Conservation (phyloP, 305 asterid species). For the Solanum hybrid region DNA sequence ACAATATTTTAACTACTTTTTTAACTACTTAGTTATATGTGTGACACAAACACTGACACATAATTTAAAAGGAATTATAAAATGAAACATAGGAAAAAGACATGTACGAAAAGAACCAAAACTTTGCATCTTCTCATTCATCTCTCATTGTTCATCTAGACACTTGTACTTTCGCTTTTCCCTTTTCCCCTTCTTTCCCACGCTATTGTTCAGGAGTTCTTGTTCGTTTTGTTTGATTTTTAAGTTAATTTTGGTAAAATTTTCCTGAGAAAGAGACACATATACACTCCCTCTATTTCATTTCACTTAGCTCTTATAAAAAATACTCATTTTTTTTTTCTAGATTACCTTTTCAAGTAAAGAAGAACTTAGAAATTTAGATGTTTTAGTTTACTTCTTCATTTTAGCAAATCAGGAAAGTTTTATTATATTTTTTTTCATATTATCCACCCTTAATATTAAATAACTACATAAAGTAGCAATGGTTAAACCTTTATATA, state of each 20-base stretch:
- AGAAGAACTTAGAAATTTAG: too few relatives aligned
- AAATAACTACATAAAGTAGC: neutral
- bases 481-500: neutral
- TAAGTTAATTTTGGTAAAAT: neutral
- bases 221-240: neutral
- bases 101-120: neutral
- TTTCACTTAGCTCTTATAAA: neutral
- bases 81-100: neutral
- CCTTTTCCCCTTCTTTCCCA: neutral
- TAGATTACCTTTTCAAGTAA: too few relatives aligned
- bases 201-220: neutral
- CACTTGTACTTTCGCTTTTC: neutral
- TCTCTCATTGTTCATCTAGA: neutral
- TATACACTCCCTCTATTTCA: neutral
- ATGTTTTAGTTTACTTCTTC: neutral
- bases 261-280: neutral
- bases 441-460: neutral
- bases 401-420: neutral
- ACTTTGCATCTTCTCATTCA: neutral
- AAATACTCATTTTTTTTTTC: too few relatives aligned
- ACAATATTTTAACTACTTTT: too few relatives aligned
- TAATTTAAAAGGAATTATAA: too few relatives aligned
- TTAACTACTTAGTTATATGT: neutral
- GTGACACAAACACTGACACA: neutral
- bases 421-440: too few relatives aligned